Evolutionary conservation across 345 rosid species (phyloP), one percentile per base, ranked within the genome.

Genomic region (Camelina sativa): DNA sequence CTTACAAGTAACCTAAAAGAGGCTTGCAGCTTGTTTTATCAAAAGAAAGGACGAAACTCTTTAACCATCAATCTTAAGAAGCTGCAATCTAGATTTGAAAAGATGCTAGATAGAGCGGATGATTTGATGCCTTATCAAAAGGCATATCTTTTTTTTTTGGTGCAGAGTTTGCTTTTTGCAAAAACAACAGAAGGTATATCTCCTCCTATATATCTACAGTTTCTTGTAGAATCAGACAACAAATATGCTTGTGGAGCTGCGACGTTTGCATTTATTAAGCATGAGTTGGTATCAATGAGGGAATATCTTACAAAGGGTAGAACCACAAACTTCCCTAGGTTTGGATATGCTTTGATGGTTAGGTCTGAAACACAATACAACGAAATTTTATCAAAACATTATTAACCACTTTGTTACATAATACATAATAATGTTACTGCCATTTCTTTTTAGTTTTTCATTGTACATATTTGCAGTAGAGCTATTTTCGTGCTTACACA

Each of bases 91-190:
- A 11, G 1, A 40, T 38, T 38, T 38, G 1, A 38, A 38, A 9
- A 2, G 41, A 3, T 38, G 10, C 7, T 4, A 38, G 11, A 2
- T 38, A 4, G 1, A 6, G 38, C 10, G 32, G 19, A 3, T 22
- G 15, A 53, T 53, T 53, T 22, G 58, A 53, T 22, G 15, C 8
- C 58, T 53, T 53, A 53, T 11, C 58, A 23, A 53, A 53, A 53
- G n/a, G 8, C 34, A 53, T 53, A 11, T 23, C 58, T 53, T 53
- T 53, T 22, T 34, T 53, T 53, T 11, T 54, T 54, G 59, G 35
- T 54, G 35, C 35, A 17, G 59, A 10, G 16, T 54, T 54, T 54
- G 16, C 4, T 54, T 54, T 54, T 23, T 53, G 7, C 8, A 3
- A 53, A 11, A 53, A 22, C 58, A 20, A 53, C 34, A 22, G n/a